Evolutionary conservation across 495 filamentous ascomycete species (phyloP).

Genomic region (Penicillium bialowiezense): DNA sequence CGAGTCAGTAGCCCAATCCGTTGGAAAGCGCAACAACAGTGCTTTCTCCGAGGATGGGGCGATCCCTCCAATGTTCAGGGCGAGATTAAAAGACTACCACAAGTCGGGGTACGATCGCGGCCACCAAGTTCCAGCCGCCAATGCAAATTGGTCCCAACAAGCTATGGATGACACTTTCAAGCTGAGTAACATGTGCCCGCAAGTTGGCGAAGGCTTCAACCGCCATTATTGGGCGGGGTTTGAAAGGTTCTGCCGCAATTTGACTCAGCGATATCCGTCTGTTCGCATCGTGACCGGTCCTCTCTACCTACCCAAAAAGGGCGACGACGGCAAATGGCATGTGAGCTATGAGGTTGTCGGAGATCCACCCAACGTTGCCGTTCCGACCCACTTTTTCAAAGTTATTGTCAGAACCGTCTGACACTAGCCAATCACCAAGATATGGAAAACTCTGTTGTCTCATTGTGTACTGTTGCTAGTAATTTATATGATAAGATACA

Average conservation of each 20-base stretch:
- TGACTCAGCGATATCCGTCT: constrained; percentile 74
- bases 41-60: constrained; percentile 75
- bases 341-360: constrained; percentile 96
- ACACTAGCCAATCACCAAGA: no score
- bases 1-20: constrained; percentile 65
- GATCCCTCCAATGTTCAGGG: constrained; percentile 84
- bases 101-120: constrained; percentile 77
- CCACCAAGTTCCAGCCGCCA: constrained; percentile 89
- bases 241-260: constrained; percentile 88
- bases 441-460: no score
- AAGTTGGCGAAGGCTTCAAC: constrained; percentile 97
- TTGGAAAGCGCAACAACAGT: constrained; percentile 81
- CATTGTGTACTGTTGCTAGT: no score
- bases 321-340: constrained; percentile 88
- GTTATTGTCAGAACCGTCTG: no score
- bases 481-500: no score
- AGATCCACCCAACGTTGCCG: constrained; percentile 86
- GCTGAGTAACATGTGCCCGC: constrained; percentile 94
- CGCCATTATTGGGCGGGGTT: constrained; percentile 98
- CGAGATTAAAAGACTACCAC: constrained; percentile 85
- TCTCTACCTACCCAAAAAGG: constrained; percentile 80
- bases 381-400: constrained; percentile 99
- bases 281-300: constrained; percentile 93
- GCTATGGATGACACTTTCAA: constrained; percentile 94
- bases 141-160: constrained; percentile 92